Percentiles rank a stretch among this genome's conserved stretches.
Evolutionary conservation across 352 stramenopile species (phyloP).

Genomic region (Phytophthora rubi): DNA sequence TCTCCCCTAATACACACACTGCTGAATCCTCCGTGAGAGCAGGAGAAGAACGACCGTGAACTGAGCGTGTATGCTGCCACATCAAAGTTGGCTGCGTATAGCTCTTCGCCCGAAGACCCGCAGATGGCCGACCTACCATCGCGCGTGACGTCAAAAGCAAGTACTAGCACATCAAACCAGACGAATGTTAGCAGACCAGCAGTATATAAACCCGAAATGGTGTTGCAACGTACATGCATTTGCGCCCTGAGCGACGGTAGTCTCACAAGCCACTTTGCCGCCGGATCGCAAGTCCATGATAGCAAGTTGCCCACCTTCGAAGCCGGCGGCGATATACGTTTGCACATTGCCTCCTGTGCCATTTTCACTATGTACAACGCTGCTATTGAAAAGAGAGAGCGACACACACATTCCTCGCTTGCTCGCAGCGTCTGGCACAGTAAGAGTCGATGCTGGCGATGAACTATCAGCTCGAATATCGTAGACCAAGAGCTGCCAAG

Average conservation of each 20-base stretch:
- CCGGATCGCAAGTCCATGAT: constrained; percentile 66
- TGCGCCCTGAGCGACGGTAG: constrained; percentile 47
- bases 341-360: constrained; percentile 24
- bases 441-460: constrained; percentile 39
- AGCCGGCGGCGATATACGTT: constrained; percentile 65
- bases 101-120: constrained; percentile 62
- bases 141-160: constrained; percentile 70
- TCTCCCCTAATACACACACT: constrained; percentile 69
- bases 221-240: constrained; percentile 55
- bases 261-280: constrained; percentile 57
- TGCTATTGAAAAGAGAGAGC: constrained; percentile 43
- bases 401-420: constrained; percentile 65
- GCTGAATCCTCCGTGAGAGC: constrained; percentile 68
- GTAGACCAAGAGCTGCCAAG: constrained; percentile 50
- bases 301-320: constrained; percentile 76
- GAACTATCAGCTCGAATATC: constrained; percentile 44
- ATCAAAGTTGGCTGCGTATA: constrained; percentile 59
- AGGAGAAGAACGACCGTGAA: constrained; percentile 61
- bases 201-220: neutral
- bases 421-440: constrained; percentile 30
- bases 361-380: constrained; percentile 21
- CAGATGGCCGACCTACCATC: constrained; percentile 65
- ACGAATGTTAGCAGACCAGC: constrained; percentile 7
- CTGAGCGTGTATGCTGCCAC: constrained; percentile 40
- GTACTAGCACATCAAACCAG: constrained; percentile 44